Evolutionary conservation across 345 rosid genomes (phyloP), one percentile per base, ranked within the genome.

Genomic region (Eucalyptus fibrosa): DNA sequence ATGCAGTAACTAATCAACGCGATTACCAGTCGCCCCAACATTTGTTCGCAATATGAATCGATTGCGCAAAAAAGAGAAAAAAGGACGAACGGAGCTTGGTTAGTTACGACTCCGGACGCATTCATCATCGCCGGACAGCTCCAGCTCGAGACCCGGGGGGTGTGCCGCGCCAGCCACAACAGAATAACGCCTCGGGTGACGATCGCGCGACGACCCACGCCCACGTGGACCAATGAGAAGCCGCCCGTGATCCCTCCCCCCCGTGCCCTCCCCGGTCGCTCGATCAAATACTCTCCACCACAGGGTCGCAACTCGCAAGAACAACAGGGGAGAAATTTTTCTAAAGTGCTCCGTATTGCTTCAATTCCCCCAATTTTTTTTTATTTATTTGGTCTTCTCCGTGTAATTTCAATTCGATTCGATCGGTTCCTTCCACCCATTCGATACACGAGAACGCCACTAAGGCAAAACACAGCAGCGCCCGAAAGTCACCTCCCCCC

Each of bases 21-120:
- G 34, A 18, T 34, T 9, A 34, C 24, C 12, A 65, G 72, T 17
- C 12, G 80, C 40, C 37, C 40, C 40, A 19, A 16, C 24, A 40
- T 18, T 67, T 5, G 81, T 9, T 67, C 12, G 34, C 37, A 7
- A 65, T 8, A 14, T 4, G 77, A n/a, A 65, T 65, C 4, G 32
- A 28, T 28, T 3, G n/a, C 8, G 8, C 7, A 0, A 26, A 26
- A 26, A 26, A 11, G 3, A 28, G 6, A 1, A 2, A 26, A 60
- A 12, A 6, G 7, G 69, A 56, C 62, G 17, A 60, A 7, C 69
- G 8, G 62, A 56, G 15, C 34, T 8, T 13, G 17, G 69, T 28
- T 14, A 30, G 34, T 30, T 14, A 62, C 34, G 34, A 30, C 34
- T 1, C 34, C 32, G 32, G 32, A 3, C 18, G 16, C 69, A 62